Conservation (phyloP, 768 basidiomycete genomes). For the Chiua virens region DNA sequence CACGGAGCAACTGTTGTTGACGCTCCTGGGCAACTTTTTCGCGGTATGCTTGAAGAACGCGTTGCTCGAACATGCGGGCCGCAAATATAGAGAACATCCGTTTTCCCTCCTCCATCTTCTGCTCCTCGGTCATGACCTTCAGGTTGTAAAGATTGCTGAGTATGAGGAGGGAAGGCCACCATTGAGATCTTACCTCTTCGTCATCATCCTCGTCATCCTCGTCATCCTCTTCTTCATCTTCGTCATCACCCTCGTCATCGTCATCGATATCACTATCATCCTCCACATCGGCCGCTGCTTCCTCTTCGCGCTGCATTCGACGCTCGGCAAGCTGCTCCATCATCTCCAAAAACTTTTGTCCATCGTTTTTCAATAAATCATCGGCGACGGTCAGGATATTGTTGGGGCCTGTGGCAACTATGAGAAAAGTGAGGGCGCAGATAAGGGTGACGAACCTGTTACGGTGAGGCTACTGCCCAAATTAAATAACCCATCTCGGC, state of each 20-base stretch:
- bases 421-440: constrained; percentile 17
- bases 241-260: constrained; percentile 58
- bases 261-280: constrained; percentile 63
- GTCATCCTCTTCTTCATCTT: constrained; percentile 65
- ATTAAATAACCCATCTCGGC: constrained; percentile 71
- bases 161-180: constrained; percentile 1
- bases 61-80: constrained; percentile 98
- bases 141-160: constrained; percentile 13
- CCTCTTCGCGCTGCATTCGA: constrained; percentile 88
- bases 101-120: constrained; percentile 99
- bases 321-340: constrained; percentile 98
- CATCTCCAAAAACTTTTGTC: constrained; percentile 99
- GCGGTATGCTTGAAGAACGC: constrained; percentile 93
- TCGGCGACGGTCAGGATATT: constrained; percentile 98
- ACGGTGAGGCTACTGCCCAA: constrained; percentile 84
- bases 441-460: constrained; percentile 51
- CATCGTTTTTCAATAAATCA: constrained; percentile 97
- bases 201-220: constrained; percentile 53
- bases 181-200: constrained; percentile 40
- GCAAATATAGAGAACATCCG: constrained; percentile 99
- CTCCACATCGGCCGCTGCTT: constrained; percentile 58
- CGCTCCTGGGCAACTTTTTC: constrained; percentile 97
- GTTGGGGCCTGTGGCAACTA: constrained; percentile 60
- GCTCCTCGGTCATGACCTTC: constrained; percentile 87
- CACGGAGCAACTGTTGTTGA: constrained; percentile 88